Base-by-base conservation (phyloP, 805 yeast species). In the Starmerella riodocensis region DNA sequence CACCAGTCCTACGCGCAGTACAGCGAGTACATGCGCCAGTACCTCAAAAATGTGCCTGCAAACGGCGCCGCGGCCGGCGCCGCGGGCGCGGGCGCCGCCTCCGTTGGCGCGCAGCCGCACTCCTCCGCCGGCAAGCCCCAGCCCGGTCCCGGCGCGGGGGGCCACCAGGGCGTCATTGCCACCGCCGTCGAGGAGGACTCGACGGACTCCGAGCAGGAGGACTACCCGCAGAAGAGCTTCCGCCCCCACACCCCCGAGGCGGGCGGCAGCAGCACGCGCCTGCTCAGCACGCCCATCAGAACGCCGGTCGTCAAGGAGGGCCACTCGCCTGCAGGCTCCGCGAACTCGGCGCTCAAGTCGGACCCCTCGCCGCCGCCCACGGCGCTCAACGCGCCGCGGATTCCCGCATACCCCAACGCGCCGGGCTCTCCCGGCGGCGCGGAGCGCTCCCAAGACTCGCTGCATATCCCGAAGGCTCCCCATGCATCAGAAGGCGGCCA, bases 1-100 rank as follows among this genome's bases (percentile, higher is more conserved):
- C 56, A 52, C 39, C 42, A 37, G 31, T 51, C 55, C 17, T 52
- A 52, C 34, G 51, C 53, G 1, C 53, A 49, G 29, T 52, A 52
- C 46, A 41, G 47, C 16, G 56, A 51, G 43, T 52, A 52, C 41
- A 49, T 52, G 53, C 42, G 39, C 34, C 51, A 47, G 32, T 51
- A 51, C 32, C 39, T 52, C 29, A 23, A 46, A 14, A 37, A 42
- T 16, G 24, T 38, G 22, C 24, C 38, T 12, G 20, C 27, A n/a
- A 28, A 19, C 18, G 29, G 20, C 41, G 3, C 22, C 35, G 13
- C 20, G 31, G 32, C 5, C 33, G 5, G 23, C 16, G 6, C 13
- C 31, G 16, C 12, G 14, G 3, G 19, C 27, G 20, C 24, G 13
- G 14, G 17, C 23, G 8, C 30, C 7, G 36, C 29, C 20, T 13